Evolutionary conservation across 305 asterid genomes (phyloP), one percentile per base, ranked within the genome.

Genomic region (Fraxinus sp.): DNA sequence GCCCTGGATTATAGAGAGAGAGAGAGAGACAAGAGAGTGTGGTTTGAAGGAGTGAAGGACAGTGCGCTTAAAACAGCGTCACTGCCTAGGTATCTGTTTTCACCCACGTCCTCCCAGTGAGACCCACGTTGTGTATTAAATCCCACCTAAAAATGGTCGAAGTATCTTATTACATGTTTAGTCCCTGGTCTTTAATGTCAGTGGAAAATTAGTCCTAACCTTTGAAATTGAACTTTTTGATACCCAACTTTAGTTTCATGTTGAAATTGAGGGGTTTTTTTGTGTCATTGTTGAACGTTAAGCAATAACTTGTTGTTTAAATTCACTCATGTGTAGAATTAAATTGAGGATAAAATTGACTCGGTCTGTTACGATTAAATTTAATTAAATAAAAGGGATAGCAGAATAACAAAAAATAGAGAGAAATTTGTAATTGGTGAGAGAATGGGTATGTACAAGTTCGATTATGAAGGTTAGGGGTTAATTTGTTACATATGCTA

Each of bases 21-120:
- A 72, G 79, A 77, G 84, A 75, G 84, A 76, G 77, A 26, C 18
- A 13, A 68, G 36, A 75, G 64, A 64, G 73, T 1, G 73, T 77
- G 7, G 80, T 37, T 55, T 66, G 78, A 30, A 14, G 8, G 32
- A 20, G 18, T 52, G 83, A 41, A 73, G 16, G 46, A 68, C 30
- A 59, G 46, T 36, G 32, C 32, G 32, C 18, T 71, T 71, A 71
- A 71, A 71, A 71, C 76, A 71, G 76, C 37, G 43, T 28, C 76
- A 70, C 76, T 71, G 76, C 76, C 41, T 71, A 30, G 76, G 76
- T 71, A 71, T 14, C 43, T n/a, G 76, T 30, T 71, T 66, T 9
- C n/a, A 30, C 76, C 76, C 76, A 71, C 76, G 76, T 71, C 41
- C 75, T 28, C 32, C 32, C 32, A 28, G 32, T 28, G 32, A 28